phyloP scores from a whole-genome alignment of 1,139 yeast genomes.

The Zygoascus sp. region DNA sequence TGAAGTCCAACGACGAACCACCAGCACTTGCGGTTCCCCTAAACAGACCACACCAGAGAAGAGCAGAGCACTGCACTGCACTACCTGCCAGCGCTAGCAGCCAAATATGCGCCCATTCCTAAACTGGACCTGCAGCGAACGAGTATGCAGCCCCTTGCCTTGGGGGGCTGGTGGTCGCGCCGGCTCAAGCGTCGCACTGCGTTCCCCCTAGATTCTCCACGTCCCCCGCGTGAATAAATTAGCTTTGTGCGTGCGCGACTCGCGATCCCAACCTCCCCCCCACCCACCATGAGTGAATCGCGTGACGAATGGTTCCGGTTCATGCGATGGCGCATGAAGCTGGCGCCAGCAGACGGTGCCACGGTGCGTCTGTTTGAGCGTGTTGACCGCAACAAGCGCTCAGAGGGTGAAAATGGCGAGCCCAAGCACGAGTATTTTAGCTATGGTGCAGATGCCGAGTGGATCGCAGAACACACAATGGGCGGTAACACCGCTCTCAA shows the following conservation, averaged over 20 bases:
- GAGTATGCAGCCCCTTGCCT: too few relatives aligned
- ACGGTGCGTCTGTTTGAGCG: conserved; percentile 10
- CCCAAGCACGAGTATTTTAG: conserved; percentile 6
- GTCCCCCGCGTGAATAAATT: background rate
- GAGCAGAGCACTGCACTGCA: too few relatives aligned
- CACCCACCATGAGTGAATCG: conserved; percentile 3
- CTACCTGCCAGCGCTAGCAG: too few relatives aligned
- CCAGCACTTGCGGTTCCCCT: too few relatives aligned
- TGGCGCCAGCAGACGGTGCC: conserved; percentile 5
- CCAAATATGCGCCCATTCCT: too few relatives aligned
- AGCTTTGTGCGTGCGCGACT: background rate
- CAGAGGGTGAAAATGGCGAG: conserved; percentile 8
- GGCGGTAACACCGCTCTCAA: conserved; percentile 10
- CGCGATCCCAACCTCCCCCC: background rate
- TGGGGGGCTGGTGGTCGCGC: too few relatives aligned
- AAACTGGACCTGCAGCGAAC: too few relatives aligned
- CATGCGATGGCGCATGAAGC: background rate
- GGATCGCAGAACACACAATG: conserved; percentile 11
- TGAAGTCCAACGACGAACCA: too few relatives aligned
- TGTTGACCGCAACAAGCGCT: conserved; percentile 9
- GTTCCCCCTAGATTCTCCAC: background rate
- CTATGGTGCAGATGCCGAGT: conserved; percentile 10
- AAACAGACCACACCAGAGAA: too few relatives aligned
- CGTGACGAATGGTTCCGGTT: conserved; percentile 11
- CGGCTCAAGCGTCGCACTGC: too few relatives aligned